Evolutionary conservation across 305 asterid genomes (phyloP).

Genomic region (Fraxinus dipetala): DNA sequence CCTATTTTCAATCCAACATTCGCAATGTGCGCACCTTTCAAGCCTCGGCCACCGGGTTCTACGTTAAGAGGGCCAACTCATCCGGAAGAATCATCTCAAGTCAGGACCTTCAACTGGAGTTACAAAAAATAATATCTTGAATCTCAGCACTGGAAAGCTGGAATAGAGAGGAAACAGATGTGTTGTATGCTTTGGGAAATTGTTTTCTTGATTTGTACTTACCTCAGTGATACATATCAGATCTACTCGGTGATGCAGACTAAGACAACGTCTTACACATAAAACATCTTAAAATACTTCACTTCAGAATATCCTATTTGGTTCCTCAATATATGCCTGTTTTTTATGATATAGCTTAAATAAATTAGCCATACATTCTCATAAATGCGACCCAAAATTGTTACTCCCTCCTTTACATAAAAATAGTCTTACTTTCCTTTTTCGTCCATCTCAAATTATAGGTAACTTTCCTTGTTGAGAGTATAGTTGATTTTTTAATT

Average conservation of each 20-base stretch:
- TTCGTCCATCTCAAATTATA: background rate
- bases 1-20: slow-evolving; percentile 1
- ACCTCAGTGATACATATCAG: background rate
- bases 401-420: background rate
- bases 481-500: no score
- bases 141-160: slow-evolving; percentile 15
- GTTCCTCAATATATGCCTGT: background rate
- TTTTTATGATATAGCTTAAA: no score
- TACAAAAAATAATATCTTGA: slow-evolving; percentile 13
- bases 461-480: no score
- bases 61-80: background rate
- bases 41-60: slow-evolving; percentile 1
- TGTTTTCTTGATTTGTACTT: background rate
- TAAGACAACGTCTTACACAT: background rate
- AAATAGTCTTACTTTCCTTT: background rate
- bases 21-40: background rate
- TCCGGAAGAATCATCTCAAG: slow-evolving; percentile 4
- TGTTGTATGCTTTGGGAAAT: background rate
- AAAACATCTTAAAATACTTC: background rate
- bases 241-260: background rate
- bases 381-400: background rate
- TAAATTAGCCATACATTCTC: background rate
- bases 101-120: background rate
- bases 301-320: background rate
- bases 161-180: background rate